Percentiles rank a stretch among this genome's conserved stretches.
phyloP scores from a whole-genome alignment of 352 stramenopile species.

The Phytophthora capsici region DNA sequence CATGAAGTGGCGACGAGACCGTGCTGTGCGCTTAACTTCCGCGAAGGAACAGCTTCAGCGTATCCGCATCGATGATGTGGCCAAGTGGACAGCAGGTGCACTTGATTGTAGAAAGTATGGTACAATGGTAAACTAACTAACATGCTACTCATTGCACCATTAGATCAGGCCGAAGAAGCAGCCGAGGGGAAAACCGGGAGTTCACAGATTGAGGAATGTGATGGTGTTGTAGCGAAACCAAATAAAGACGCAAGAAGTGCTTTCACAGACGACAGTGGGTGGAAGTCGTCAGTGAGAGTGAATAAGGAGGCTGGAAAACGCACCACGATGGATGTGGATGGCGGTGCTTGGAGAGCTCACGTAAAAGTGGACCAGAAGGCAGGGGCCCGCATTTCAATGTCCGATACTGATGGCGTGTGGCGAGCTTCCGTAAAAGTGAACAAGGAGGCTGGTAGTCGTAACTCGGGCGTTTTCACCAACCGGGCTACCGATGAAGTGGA shows the following conservation, averaged over 20 bases:
- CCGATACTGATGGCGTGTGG: conserved; percentile 6
- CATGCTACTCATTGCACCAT: background rate
- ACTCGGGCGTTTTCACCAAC: conserved; percentile 19
- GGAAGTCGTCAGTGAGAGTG: conserved; percentile 36
- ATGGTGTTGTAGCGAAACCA: conserved; percentile 27
- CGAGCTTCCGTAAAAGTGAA: conserved; percentile 46
- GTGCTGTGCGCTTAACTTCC: conserved; percentile 47
- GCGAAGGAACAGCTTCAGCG: conserved; percentile 42
- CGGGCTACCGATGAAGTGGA: background rate
- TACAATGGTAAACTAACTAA: conserved; percentile 4
- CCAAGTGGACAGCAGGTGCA: conserved; percentile 44
- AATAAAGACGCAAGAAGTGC: conserved; percentile 21
- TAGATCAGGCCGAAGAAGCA: conserved; percentile 7
- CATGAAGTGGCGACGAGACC: conserved; percentile 63
- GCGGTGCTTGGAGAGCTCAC: conserved; percentile 11
- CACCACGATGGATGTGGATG: conserved; percentile 6
- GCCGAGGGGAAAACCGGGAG: background rate
- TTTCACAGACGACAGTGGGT: conserved; percentile 2
- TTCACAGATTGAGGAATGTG: background rate
- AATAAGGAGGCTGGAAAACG: conserved; percentile 35
- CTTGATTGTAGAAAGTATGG: background rate
- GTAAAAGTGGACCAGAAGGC: conserved; percentile 40
- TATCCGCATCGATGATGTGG: conserved; percentile 35
- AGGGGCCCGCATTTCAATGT: conserved; percentile 24
- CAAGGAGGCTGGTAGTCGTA: conserved; percentile 33